Evolutionary conservation across 2,329 filamentous ascomycete genomes (phyloP).

Genomic region (Aureobasidium lini): DNA sequence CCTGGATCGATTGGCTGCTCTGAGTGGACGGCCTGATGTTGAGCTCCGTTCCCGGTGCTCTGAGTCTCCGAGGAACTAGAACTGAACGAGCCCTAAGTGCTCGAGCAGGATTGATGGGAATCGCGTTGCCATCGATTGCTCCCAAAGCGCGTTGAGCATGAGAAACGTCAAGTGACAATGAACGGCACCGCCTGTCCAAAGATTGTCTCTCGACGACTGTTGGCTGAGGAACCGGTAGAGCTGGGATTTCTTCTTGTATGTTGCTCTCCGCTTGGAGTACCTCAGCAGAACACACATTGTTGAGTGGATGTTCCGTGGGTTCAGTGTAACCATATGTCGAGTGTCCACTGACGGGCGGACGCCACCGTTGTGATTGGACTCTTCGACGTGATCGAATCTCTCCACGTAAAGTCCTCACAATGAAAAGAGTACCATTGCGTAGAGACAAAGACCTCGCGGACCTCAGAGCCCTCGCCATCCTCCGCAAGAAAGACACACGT

Average conservation of each 20-base stretch:
- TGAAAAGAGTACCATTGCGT: background rate
- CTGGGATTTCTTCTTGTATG: background rate
- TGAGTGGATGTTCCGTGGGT: conserved; percentile 22
- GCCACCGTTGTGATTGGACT: conserved; percentile 18
- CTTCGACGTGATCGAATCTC: background rate
- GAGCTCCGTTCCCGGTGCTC: background rate
- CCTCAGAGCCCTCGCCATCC: background rate
- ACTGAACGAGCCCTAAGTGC: conserved; percentile 17
- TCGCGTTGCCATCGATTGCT: conserved; percentile 18
- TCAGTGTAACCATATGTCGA: conserved; percentile 18
- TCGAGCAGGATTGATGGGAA: conserved; percentile 20
- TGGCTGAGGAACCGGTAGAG: background rate
- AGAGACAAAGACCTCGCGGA: background rate
- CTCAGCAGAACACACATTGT: conserved; percentile 13
- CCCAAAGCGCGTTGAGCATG: conserved; percentile 18
- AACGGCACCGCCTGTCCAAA: background rate
- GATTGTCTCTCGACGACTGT: background rate
- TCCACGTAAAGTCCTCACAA: background rate
- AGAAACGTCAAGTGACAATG: conserved; percentile 14
- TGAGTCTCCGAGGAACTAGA: conserved; percentile 9
- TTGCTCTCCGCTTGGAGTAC: background rate
- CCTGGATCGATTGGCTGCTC: background rate
- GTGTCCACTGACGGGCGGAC: conserved; percentile 27
- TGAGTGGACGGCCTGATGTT: background rate
- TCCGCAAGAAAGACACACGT: background rate